Conservation (phyloP, 139 green algal genomes). For the Chlorokybus atmophyticus region DNA sequence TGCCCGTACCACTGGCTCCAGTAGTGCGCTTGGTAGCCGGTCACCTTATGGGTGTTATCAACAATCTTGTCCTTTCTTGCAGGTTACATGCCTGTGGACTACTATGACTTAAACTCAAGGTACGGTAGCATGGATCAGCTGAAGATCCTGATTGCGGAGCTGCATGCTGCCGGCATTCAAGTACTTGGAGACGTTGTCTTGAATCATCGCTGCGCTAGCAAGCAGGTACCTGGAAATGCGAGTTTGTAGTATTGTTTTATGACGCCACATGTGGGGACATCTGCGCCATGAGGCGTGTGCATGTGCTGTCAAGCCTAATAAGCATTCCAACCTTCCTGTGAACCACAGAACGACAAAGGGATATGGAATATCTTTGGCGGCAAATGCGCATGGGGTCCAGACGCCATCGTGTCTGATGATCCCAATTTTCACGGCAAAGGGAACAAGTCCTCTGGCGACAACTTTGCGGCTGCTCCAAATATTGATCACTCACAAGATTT, state of each 20-base stretch:
- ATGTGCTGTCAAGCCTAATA: no score
- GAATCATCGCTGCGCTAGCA: slow-evolving; percentile 41
- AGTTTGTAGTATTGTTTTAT: no score
- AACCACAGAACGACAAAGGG: slow-evolving; percentile 19
- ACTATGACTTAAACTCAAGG: slow-evolving; percentile 36
- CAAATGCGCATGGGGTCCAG: slow-evolving; percentile 32
- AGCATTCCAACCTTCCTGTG: no score
- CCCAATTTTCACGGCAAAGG: slow-evolving; percentile 34
- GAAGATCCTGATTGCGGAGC: slow-evolving; percentile 20
- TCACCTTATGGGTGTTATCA: background rate
- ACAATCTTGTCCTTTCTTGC: background rate
- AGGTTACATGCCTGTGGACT: slow-evolving; percentile 42
- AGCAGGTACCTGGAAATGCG: no score
- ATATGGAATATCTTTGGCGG: slow-evolving; percentile 34
- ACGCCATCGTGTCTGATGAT: slow-evolving; percentile 37
- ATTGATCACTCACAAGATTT: slow-evolving; percentile 45
- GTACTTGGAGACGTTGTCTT: slow-evolving; percentile 40
- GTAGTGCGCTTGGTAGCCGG: background rate
- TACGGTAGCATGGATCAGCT: slow-evolving; percentile 38
- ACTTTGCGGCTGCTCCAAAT: slow-evolving; percentile 41
- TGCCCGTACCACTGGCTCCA: background rate
- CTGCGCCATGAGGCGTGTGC: no score
- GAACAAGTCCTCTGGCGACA: slow-evolving; percentile 27
- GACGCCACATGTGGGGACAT: no score
- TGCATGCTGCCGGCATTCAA: slow-evolving; percentile 19